Evolutionary conservation across 2,329 filamentous ascomycete genomes (phyloP), one percentile per base, ranked within the genome.

Genomic region (Chaetomium globosum): DNA sequence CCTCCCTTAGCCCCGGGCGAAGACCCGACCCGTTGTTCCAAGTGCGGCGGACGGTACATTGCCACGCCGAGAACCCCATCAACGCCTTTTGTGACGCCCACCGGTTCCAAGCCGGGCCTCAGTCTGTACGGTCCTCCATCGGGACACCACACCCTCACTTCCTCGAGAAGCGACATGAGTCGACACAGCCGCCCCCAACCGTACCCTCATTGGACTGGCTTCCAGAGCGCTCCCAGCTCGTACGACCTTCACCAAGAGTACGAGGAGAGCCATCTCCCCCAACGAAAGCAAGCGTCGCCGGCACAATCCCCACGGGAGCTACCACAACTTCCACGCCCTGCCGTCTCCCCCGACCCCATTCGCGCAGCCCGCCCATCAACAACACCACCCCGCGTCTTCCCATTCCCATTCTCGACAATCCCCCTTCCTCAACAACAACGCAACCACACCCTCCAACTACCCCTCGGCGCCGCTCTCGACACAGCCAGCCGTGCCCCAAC

Each of bases 31-130:
- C 81, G 85, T 69, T 94, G 91, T 74, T 80, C 82, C 39, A 91
- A 88, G 80, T 93, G 91, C 71, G 87, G 89, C 66, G 90, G 90
- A 13, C 82, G 87, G 12, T 87, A 83, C 73, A 87, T 89, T 71
- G 83, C 84, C 59, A 86, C 86, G 6, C 86, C 87, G 0, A 81
- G 82, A 48, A 88, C 87, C 9, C 85, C 87, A 0, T 83, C 78
- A 19, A 83, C 80, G 2, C 80, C 83, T 0, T 80, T 80, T 61
- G 72, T 75, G 21, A 76, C 75, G 3, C 75, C 79, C 13, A 65
- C 67, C 3, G 56, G 39, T 8, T 46, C 65, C 52, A 64, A 61
- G 49, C 43, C 46, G 8, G 39, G 28, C 6, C 23, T 46, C 46
- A 61, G 19, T 23, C 63, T 60, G 19, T 62, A 61, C 49, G 60